phyloP scores from a whole-genome alignment of 352 stramenopile genomes.

The Saprolegnia diclina region DNA sequence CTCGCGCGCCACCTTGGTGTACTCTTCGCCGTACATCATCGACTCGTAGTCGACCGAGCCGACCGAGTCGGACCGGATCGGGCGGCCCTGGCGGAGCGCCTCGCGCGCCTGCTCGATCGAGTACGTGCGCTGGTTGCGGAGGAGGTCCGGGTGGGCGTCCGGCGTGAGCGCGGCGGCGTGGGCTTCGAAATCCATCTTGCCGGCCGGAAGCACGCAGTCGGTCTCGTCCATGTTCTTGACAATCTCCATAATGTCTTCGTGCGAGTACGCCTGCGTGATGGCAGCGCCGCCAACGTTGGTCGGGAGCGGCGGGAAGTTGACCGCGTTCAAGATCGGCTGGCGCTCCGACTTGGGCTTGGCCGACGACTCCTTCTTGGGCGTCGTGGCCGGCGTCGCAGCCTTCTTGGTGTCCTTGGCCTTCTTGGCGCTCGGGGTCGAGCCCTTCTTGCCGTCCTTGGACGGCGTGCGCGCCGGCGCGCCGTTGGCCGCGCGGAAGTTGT shows the following conservation, averaged over 20 bases:
- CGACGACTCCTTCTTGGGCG: constrained; percentile 28
- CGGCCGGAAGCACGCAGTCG: constrained; percentile 61
- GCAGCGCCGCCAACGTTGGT: constrained; percentile 36
- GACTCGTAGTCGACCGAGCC: constrained; percentile 85
- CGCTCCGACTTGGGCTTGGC: constrained; percentile 50
- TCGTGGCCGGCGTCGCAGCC: constrained; percentile 32
- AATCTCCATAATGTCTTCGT: constrained; percentile 90
- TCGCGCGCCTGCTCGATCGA: constrained; percentile 90
- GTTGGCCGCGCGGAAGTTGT: constrained; percentile 37
- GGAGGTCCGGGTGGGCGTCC: constrained; percentile 76
- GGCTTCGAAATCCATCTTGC: constrained; percentile 78
- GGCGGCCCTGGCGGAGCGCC: constrained; percentile 81
- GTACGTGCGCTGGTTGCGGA: constrained; percentile 88
- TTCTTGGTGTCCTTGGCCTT: constrained; percentile 36
- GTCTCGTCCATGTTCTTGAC: constrained; percentile 88
- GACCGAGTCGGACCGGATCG: constrained; percentile 82
- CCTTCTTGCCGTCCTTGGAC: constrained; percentile 28
- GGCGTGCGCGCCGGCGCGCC: constrained; percentile 38
- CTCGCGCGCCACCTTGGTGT: constrained; percentile 80
- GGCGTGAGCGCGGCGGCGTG: constrained; percentile 70
- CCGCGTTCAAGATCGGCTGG: constrained; percentile 72
- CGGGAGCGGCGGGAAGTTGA: constrained; percentile 78
- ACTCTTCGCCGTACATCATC: constrained; percentile 88
- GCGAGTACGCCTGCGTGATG: constrained; percentile 69
- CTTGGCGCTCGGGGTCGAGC: constrained; percentile 40